Evolutionary conservation across 495 filamentous ascomycete genomes (phyloP).

Genomic region (Cercophora scortea): DNA sequence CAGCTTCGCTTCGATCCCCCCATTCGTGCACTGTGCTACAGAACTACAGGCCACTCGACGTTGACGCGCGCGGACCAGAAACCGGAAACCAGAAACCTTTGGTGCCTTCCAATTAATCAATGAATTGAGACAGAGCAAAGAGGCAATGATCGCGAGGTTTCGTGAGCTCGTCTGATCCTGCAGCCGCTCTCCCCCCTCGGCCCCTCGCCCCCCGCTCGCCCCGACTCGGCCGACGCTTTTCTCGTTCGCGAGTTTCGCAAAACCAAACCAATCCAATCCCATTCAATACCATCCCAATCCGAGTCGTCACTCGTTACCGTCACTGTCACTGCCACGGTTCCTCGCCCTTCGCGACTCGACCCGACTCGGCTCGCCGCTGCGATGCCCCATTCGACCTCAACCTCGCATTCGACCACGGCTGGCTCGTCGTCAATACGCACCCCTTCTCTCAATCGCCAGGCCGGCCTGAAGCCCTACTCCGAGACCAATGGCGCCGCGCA

Average conservation of each 20-base stretch:
- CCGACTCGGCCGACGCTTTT: not conserved
- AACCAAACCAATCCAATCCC: no score
- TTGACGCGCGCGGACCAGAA: not conserved
- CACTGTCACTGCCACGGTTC: no score
- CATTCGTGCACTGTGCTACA: not conserved
- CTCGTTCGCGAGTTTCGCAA: not conserved
- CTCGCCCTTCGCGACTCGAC: not conserved
- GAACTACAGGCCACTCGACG: not conserved
- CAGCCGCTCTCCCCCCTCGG: not conserved
- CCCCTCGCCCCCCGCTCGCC: not conserved
- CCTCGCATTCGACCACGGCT: conserved; percentile 20
- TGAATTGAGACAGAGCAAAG: not conserved
- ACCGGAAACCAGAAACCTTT: not conserved
- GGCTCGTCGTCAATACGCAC: conserved; percentile 20
- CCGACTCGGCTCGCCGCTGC: not conserved
- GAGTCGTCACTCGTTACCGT: no score
- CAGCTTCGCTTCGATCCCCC: not conserved
- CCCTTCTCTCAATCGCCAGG: conserved; percentile 17
- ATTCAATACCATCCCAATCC: not conserved
- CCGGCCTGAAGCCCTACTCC: conserved; percentile 20
- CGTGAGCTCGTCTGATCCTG: not conserved
- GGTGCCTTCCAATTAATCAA: not conserved
- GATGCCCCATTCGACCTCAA: conserved; percentile 27
- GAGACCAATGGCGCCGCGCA: conserved; percentile 25
- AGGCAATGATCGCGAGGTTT: conserved; percentile 3